Conservation (phyloP, 2,329 filamentous ascomycete genomes). For the Fusarium pilosicola region DNA sequence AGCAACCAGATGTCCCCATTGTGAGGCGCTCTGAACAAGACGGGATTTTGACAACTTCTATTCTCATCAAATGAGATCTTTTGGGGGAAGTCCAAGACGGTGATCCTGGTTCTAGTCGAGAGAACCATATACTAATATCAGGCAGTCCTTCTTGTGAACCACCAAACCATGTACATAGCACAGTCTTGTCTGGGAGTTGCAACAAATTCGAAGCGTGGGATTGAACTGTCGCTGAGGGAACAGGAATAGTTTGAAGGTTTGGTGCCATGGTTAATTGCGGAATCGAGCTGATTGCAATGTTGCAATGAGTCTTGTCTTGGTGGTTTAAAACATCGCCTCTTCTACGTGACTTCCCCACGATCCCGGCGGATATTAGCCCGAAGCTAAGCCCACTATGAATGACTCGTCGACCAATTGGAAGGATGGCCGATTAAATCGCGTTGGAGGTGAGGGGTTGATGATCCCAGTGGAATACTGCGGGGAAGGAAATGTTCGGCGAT, state of each 20-base stretch:
- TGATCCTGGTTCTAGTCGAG: constrained; percentile 47
- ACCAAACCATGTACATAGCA: constrained; percentile 58
- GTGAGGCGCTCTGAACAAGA: constrained; percentile 52
- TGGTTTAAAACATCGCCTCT: neutral
- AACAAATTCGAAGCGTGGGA: constrained; percentile 58
- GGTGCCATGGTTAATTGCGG: neutral
- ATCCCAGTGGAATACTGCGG: neutral
- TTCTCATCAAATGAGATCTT: constrained; percentile 52
- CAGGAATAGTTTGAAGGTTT: constrained; percentile 20
- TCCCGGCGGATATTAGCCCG: constrained; percentile 8
- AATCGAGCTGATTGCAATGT: neutral
- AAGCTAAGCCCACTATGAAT: neutral
- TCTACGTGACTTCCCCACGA: neutral
- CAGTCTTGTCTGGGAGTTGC: constrained; percentile 51
- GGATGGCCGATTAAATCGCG: constrained; percentile 6
- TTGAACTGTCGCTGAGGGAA: constrained; percentile 55
- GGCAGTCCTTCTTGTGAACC: constrained; percentile 57
- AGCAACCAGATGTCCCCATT: constrained; percentile 53
- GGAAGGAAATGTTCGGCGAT: constrained; percentile 17
- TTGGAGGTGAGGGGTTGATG: neutral
- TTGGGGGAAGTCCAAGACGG: constrained; percentile 47
- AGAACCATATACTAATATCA: constrained; percentile 56
- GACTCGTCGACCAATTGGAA: constrained; percentile 2
- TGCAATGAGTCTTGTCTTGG: neutral
- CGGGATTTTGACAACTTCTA: constrained; percentile 57